These are phyloP conservation scores for Agaricus subrufescens DNA, from an alignment of 768 basidiomycete genomes.

Conservation along the genomic window DNA sequence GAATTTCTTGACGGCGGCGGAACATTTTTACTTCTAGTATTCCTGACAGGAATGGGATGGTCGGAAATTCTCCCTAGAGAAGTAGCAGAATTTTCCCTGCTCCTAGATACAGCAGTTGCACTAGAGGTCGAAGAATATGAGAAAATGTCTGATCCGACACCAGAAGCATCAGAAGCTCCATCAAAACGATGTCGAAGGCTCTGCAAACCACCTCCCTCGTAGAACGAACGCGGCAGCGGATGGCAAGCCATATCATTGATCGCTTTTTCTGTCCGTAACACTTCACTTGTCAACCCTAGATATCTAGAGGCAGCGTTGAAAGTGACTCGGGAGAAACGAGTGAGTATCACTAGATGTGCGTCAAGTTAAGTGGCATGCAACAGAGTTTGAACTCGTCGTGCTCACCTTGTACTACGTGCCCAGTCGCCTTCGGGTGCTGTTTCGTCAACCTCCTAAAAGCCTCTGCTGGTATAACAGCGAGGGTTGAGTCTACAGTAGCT, in stretches of 20 bases:
- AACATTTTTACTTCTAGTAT: background rate
- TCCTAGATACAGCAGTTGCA: constrained; percentile 17
- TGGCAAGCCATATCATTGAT: constrained; percentile 98
- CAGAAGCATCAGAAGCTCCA: constrained; percentile 42
- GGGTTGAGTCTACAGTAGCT: constrained; percentile 88
- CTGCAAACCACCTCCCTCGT: constrained; percentile 87
- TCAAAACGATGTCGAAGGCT: constrained; percentile 90
- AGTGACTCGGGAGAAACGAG: constrained; percentile 93
- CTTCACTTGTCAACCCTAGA: constrained; percentile 90
- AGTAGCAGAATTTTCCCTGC: constrained; percentile 18
- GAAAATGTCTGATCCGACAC: constrained; percentile 58
- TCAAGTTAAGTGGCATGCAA: constrained; percentile 10
- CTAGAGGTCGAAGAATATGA: constrained; percentile 22
- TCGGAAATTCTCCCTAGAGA: constrained; percentile 23
- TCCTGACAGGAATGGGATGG: constrained; percentile 16
- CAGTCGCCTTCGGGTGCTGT: constrained; percentile 95
- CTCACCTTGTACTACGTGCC: constrained; percentile 90
- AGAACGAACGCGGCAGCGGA: constrained; percentile 87
- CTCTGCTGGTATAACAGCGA: constrained; percentile 98
- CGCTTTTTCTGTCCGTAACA: constrained; percentile 92
- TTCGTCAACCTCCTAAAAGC: constrained; percentile 92
- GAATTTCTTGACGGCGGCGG: constrained; percentile 23
- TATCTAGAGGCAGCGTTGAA: constrained; percentile 98
- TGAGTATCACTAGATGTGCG: constrained; percentile 70
- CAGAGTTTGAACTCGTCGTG: background rate